Percentiles rank a stretch among this genome's conserved stretches.
phyloP scores from a whole-genome alignment of 805 yeast species.

The Naumovozyma castellii region DNA sequence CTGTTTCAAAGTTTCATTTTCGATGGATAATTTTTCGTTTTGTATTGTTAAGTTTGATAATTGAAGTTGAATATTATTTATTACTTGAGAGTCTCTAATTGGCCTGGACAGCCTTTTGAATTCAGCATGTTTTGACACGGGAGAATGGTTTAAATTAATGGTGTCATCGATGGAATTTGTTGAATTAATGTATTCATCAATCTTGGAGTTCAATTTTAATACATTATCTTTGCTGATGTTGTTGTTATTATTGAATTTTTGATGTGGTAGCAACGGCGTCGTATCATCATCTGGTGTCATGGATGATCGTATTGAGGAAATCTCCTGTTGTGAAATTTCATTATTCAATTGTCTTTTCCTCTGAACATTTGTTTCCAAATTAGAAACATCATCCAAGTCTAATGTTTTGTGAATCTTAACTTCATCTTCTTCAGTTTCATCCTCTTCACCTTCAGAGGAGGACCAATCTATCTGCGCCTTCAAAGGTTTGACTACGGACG shows the following conservation, averaged over 20 bases:
- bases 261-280: background rate
- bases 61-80: background rate
- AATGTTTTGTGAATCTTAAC: too few relatives aligned
- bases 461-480: constrained; percentile 77
- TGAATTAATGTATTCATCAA: background rate
- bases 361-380: too few relatives aligned
- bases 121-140: background rate
- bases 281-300: background rate
- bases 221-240: background rate
- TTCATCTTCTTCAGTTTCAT: too few relatives aligned
- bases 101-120: background rate
- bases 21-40: constrained; percentile 16
- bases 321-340: background rate
- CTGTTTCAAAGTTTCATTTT: constrained; percentile 27
- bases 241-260: background rate
- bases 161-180: background rate
- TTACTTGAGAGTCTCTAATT: background rate
- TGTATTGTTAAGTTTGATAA: constrained; percentile 14
- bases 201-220: background rate
- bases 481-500: constrained; percentile 70
- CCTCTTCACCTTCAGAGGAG: too few relatives aligned
- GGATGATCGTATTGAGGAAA: background rate
- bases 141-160: background rate
- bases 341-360: too few relatives aligned
- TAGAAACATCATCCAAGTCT: too few relatives aligned